Percentiles rank a stretch among this genome's conserved stretches.
These are phyloP conservation scores for Naganishia sp. DNA, from an alignment of 1,284 basidiomycete species.

Conservation along the genomic window DNA sequence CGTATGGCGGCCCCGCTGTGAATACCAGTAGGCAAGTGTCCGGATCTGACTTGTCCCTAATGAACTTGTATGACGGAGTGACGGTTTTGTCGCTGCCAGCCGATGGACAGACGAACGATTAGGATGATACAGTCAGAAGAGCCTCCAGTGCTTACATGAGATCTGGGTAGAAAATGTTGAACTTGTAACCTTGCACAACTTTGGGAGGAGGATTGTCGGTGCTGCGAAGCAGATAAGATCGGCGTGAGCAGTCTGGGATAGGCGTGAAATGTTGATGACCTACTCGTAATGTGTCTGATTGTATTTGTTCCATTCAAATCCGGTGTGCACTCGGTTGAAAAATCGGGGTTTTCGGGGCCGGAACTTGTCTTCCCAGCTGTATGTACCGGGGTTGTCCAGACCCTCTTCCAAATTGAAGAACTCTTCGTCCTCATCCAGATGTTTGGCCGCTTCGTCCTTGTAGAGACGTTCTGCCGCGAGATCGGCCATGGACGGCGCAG, in stretches of 20 bases:
- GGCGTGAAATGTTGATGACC: slow-evolving; percentile 46
- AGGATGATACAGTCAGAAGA: not conserved
- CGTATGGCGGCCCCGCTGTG: slow-evolving; percentile 95
- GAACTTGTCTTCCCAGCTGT: slow-evolving; percentile 99
- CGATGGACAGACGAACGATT: not conserved
- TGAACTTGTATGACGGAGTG: slow-evolving; percentile 90
- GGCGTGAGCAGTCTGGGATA: not conserved
- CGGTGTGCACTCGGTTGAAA: slow-evolving; percentile 99
- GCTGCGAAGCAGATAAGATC: slow-evolving; percentile 55
- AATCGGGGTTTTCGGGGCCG: slow-evolving; percentile 97
- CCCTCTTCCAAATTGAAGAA: slow-evolving; percentile 87
- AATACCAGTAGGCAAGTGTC: slow-evolving; percentile 94
- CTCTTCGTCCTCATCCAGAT: slow-evolving; percentile 93
- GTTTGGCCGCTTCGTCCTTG: slow-evolving; percentile 66
- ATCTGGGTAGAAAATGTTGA: slow-evolving; percentile 57
- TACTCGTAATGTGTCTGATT: slow-evolving; percentile 99
- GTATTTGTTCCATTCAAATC: slow-evolving; percentile 99
- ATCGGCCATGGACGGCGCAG: slow-evolving; percentile 68
- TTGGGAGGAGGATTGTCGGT: slow-evolving; percentile 96
- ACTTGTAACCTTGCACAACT: slow-evolving; percentile 98
- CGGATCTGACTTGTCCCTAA: slow-evolving; percentile 86
- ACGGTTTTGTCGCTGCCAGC: slow-evolving; percentile 79
- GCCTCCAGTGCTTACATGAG: slow-evolving; percentile 43
- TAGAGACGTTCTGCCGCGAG: slow-evolving; percentile 81
- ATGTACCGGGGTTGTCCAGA: slow-evolving; percentile 70